Base-by-base conservation (phyloP, 2,329 filamentous ascomycete species). In the Daldinia sp. region DNA sequence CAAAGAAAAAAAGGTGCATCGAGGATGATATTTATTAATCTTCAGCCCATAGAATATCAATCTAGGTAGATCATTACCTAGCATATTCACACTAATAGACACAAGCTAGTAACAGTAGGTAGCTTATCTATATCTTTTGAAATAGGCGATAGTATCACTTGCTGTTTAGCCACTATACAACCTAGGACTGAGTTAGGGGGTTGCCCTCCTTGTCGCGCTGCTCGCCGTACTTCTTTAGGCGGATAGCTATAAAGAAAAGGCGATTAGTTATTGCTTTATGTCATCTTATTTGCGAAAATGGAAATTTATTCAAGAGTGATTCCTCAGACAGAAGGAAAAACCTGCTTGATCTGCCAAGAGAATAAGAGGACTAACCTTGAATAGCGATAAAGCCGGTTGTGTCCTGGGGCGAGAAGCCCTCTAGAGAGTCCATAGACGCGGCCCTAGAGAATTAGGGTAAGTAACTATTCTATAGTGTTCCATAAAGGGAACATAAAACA, bases 351-450 rank as follows among this genome's bases (percentile, higher is more conserved):
- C 6, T 44, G 6, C 4, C 10, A n/a, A 15, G 10, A 6, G 10
- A 23, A 5, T 46, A 23, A 33, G 6, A 15, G 3, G n/a, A 54
- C 51, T 54, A 28, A 54, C 51, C 51, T 76, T 95, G 85, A 74
- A 93, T 90, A 60, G 85, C 86, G 76, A 95, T 89, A 77, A 90
- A 90, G 28, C 85, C 85, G 60, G 73, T 74, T 18, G 82, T 83
- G 57, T 84, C 82, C 63, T 75, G 72, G 5, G 81, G 81, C 59
- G 69, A 74, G 76, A 84, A 84, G 44, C 78, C 79, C 33, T 82
- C 79, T 6, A 86, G 82, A 13, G 80, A 79, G 75, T 86, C 85
- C 85, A 88, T 88, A 62, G 78, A 82, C 0, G 82, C 80, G 66
- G 87, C 80, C 51, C 51, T 54, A 54, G 18, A 39, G 0, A 10